A percentile compares a stretch with the other conserved stretches of the same genome.
Evolutionary conservation across 2,329 filamentous ascomycete genomes (phyloP).

Genomic region (Raffaelea arxii): DNA sequence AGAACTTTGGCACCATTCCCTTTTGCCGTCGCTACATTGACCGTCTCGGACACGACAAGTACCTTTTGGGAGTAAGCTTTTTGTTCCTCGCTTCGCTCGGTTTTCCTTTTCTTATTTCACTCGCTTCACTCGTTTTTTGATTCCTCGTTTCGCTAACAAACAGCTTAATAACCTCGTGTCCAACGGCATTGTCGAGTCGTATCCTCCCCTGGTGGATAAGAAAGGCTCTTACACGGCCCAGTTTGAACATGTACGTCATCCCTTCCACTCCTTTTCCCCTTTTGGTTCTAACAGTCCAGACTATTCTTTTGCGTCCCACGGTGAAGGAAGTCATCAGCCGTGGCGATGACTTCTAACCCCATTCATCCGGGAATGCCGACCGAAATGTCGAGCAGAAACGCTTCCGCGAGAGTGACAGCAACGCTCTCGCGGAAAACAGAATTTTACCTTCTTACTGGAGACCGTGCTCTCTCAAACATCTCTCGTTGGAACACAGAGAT

Average conservation of each 20-base stretch:
- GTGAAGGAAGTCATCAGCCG: slow-evolving; percentile 84
- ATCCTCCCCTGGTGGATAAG: slow-evolving; percentile 80
- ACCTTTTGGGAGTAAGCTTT: slow-evolving; percentile 66
- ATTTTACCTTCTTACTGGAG: too few relatives aligned
- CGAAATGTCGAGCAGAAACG: too few relatives aligned
- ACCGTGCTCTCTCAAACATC: too few relatives aligned
- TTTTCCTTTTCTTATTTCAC: not conserved
- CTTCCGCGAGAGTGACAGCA: too few relatives aligned
- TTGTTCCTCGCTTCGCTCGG: not conserved
- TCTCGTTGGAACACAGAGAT: too few relatives aligned
- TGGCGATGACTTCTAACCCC: slow-evolving; percentile 68
- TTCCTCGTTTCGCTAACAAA: slow-evolving; percentile 15
- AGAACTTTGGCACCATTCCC: slow-evolving; percentile 89
- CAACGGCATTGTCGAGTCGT: slow-evolving; percentile 77
- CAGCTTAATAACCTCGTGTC: slow-evolving; percentile 79
- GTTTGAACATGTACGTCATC: slow-evolving; percentile 76
- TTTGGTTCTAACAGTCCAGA: slow-evolving; percentile 33
- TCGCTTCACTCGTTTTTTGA: too few relatives aligned
- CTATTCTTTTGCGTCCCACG: slow-evolving; percentile 65
- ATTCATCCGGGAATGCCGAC: not conserved
- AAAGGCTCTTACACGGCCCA: slow-evolving; percentile 94
- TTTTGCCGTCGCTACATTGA: slow-evolving; percentile 89
- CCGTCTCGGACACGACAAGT: slow-evolving; percentile 88
- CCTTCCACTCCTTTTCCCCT: not conserved
- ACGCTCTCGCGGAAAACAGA: too few relatives aligned